A percentile compares a stretch with the other conserved stretches of the same genome.
phyloP scores from a whole-genome alignment of 805 yeast genomes.

The Nadsonia fulvescens region DNA sequence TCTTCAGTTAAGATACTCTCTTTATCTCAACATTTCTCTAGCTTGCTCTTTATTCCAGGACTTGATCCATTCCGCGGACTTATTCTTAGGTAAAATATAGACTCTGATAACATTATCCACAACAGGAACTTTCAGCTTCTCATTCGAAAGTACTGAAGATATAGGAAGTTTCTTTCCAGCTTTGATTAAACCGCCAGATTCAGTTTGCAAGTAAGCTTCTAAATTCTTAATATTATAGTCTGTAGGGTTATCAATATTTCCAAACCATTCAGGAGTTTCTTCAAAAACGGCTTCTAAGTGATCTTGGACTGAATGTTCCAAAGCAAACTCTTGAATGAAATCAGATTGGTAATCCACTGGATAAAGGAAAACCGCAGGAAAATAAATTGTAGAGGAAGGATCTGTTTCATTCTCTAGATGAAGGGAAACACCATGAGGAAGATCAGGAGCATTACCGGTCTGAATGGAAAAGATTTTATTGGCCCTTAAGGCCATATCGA shows the following conservation, averaged over 20 bases:
- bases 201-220: conserved; percentile 68
- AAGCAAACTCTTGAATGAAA: conserved; percentile 57
- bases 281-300: conserved; percentile 40
- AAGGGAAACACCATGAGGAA: conserved; percentile 23
- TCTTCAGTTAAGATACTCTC: too few species aligned
- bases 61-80: conserved; percentile 43
- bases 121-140: conserved; percentile 50
- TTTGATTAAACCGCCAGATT: conserved; percentile 67
- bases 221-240: conserved; percentile 42
- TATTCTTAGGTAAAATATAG: conserved; percentile 62
- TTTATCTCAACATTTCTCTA: conserved; percentile 2
- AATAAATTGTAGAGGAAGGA: conserved; percentile 51
- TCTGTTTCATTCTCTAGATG: conserved; percentile 16
- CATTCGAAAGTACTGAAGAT: conserved; percentile 42
- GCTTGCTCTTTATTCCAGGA: conserved; percentile 18
- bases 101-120: conserved; percentile 57
- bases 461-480: conserved; percentile 36
- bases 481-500: conserved; percentile 40
- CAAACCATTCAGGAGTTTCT: conserved; percentile 55
- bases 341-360: conserved; percentile 79
- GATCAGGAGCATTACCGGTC: conserved; percentile 36
- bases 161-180: conserved; percentile 62
- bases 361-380: conserved; percentile 66
- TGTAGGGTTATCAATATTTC: conserved; percentile 32
- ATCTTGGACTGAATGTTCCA: conserved; percentile 47